Conservation (phyloP, 1,284 basidiomycete genomes). For the Marasmius oreades region DNA sequence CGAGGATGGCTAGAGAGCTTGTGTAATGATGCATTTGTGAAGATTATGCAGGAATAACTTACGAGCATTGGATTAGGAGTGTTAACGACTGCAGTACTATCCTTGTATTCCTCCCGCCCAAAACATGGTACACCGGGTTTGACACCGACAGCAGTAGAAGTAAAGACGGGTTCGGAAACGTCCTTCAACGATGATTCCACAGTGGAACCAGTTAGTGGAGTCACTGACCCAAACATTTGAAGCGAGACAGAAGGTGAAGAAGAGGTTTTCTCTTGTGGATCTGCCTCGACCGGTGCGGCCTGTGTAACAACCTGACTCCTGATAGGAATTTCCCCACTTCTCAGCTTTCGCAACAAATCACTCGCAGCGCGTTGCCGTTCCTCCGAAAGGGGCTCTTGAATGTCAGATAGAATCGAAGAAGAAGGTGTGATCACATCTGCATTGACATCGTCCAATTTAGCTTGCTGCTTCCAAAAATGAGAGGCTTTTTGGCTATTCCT, state of each 20-base stretch:
- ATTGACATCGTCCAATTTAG: slow-evolving; percentile 31
- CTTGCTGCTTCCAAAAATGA: slow-evolving; percentile 46
- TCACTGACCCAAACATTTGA: neutral
- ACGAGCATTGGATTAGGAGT: neutral
- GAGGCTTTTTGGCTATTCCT: slow-evolving; percentile 37
- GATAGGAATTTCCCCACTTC: slow-evolving; percentile 19
- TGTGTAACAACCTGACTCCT: slow-evolving; percentile 13
- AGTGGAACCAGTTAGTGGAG: neutral
- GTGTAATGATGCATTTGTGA: neutral
- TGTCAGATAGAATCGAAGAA: slow-evolving; percentile 47
- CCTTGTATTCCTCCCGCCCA: neutral
- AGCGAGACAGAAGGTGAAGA: neutral
- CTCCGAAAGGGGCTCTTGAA: slow-evolving; percentile 36
- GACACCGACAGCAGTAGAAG: neutral
- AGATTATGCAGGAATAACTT: neutral
- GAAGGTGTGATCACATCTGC: slow-evolving; percentile 42
- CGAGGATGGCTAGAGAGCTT: neutral
- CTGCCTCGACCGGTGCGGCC: neutral
- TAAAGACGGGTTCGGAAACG: neutral
- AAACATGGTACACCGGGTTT: neutral
- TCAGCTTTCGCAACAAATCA: slow-evolving; percentile 27
- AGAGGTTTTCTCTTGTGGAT: neutral
- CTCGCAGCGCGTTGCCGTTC: slow-evolving; percentile 38
- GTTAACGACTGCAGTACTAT: neutral
- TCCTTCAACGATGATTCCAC: neutral